These are phyloP conservation scores for Fusarium succisae DNA, from an alignment of 2,329 filamentous ascomycete genomes.

Conservation along the genomic window DNA sequence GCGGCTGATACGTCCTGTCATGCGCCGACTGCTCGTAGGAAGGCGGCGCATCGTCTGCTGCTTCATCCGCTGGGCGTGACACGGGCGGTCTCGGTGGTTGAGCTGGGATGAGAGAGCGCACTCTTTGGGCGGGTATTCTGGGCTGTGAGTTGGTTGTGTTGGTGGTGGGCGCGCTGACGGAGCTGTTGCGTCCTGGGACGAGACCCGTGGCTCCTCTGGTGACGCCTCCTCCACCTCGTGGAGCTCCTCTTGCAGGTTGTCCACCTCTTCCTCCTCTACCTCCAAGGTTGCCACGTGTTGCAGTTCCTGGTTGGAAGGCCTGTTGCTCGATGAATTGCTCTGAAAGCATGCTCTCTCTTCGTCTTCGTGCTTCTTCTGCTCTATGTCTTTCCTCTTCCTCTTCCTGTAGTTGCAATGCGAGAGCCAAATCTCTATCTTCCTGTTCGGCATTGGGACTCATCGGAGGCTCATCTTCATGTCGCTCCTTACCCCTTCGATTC, in stretches of 20 bases:
- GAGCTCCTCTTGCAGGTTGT: constrained; percentile 2
- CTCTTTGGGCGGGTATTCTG: constrained; percentile 47
- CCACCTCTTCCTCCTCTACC: constrained; percentile 18
- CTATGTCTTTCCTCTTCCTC: constrained; percentile 86
- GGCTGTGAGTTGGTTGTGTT: constrained; percentile 27
- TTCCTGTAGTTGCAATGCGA: constrained; percentile 92
- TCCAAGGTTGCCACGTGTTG: constrained; percentile 37
- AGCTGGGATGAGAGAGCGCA: constrained; percentile 55
- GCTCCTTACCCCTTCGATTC: constrained; percentile 43
- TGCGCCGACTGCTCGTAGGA: constrained; percentile 67
- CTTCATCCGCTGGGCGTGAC: constrained; percentile 50
- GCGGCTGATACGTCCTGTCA: constrained; percentile 61
- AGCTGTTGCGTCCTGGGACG: constrained; percentile 37
- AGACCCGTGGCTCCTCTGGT: constrained; percentile 31
- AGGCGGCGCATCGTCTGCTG: constrained; percentile 62
- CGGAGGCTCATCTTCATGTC: constrained; percentile 40
- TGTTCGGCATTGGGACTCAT: constrained; percentile 64
- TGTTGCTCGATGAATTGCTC: constrained; percentile 77
- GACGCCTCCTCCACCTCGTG: constrained; percentile 30
- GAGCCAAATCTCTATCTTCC: constrained; percentile 86
- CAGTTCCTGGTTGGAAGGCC: constrained; percentile 50
- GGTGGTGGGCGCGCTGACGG: constrained; percentile 33
- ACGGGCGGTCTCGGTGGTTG: constrained; percentile 50
- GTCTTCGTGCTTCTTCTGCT: constrained; percentile 69
- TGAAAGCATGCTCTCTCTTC: constrained; percentile 73